Base-by-base conservation (phyloP, 805 yeast species). In the Monosporozyma aquatica region DNA sequence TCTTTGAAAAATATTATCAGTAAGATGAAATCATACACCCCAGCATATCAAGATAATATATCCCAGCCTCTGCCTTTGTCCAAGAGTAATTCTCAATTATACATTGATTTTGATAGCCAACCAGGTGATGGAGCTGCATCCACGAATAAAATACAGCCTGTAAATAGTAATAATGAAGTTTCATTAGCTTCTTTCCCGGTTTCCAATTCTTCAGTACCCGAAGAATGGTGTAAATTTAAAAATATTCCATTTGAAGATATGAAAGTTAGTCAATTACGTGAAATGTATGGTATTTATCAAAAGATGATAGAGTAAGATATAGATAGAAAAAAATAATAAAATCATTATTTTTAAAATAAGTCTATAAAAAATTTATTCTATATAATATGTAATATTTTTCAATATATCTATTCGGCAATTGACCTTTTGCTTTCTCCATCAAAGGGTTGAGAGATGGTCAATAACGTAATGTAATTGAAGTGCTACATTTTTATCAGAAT, bases 271-370 rank as follows among this genome's bases (percentile, higher is more conserved):
- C 63, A 61, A 34, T 32, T 61, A 37, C 51, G 46, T 37, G 56
- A 53, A 30, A 37, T 61, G 6, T 61, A 58, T 45, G 59, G 55
- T n/a, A 54, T 54, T 18, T 61, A 60, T 41, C 56, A 56, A 42
- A 54, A 46, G 18, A 20, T 57, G 23, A 39, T 43, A 10, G 28
- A 44, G 5, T 40, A 29, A 42, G 4, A 34, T 18, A 36, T 5
- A n/a, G 13, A 6, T 5, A 32, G 17, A 15, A 21, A 32, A 15
- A 17, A 10, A 17, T 13, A 32, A 11, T 32, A 10, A 32, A 32
- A n/a, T n/a, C n/a, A n/a, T n/a, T n/a, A n/a, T n/a, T n/a, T n/a
- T n/a, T n/a, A n/a, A n/a, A n/a, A n/a, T n/a, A n/a, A n/a, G n/a
- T n/a, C 21, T n/a, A 15, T 28, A n/a, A 28, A n/a, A 6, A 23